Conservation (phyloP, 495 filamentous ascomycete species). For the Podospora comata region DNA sequence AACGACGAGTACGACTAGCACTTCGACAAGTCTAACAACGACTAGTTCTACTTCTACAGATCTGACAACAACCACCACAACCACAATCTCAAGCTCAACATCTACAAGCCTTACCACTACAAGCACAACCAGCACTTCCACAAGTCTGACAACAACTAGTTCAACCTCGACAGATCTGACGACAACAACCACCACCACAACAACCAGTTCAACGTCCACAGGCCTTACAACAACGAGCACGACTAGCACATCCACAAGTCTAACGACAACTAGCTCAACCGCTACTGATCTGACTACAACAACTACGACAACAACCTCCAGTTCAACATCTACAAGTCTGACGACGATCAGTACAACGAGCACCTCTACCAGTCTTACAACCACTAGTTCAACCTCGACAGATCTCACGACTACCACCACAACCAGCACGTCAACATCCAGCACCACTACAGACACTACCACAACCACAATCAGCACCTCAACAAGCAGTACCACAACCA, state of each 20-base stretch:
- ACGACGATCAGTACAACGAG: too few relatives aligned
- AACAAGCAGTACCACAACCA: neutral
- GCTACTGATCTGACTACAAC: neutral
- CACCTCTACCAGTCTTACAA: too few relatives aligned
- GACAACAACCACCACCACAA: neutral
- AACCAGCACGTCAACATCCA: neutral
- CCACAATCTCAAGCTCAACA: neutral
- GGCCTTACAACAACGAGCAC: neutral
- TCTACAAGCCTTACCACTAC: neutral
- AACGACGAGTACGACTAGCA: neutral
- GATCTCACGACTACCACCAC: neutral
- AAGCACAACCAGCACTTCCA: neutral
- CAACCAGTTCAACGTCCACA: neutral
- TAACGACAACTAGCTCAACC: neutral
- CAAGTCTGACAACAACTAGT: neutral
- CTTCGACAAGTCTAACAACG: neutral
- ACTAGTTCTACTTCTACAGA: neutral
- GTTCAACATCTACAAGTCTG: too few relatives aligned
- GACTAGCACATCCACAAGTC: neutral
- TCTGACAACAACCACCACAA: neutral
- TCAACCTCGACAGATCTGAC: neutral
- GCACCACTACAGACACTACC: neutral
- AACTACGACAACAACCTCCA: neutral
- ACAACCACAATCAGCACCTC: too few relatives aligned
- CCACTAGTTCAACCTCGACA: neutral